These are phyloP conservation scores for Wickerhamiella azyma DNA, from an alignment of 805 yeast species.

Conservation along the genomic window DNA sequence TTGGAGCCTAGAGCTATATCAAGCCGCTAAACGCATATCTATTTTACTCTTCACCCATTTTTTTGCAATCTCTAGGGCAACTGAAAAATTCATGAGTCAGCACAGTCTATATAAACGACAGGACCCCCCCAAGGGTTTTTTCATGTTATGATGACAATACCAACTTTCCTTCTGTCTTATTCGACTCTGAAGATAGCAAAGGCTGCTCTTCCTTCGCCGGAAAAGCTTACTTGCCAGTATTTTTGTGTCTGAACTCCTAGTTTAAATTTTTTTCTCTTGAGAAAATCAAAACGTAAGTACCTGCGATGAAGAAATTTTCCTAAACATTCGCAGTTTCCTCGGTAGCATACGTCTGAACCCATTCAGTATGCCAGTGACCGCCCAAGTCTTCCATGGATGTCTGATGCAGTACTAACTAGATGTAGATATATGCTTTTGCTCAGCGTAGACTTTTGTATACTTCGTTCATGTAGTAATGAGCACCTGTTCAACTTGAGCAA, in stretches of 20 bases:
- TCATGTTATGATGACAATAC: constrained; percentile 26
- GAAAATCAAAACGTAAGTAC: constrained; percentile 14
- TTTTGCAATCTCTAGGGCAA: neutral
- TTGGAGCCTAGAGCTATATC: no score
- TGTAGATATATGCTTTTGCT: neutral
- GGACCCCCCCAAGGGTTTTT: neutral
- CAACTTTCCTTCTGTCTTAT: constrained; percentile 28
- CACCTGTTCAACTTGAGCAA: no score
- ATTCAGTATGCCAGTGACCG: constrained; percentile 31
- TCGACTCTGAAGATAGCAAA: constrained; percentile 30
- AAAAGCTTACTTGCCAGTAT: constrained; percentile 31
- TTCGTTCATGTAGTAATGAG: neutral
- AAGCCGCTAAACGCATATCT: no score
- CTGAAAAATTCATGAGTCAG: neutral
- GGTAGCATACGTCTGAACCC: constrained; percentile 31
- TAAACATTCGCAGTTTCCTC: constrained; percentile 34
- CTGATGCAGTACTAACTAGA: constrained; percentile 25
- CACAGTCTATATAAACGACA: neutral
- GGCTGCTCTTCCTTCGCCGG: constrained; percentile 21
- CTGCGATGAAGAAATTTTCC: constrained; percentile 25
- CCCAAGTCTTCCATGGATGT: constrained; percentile 31
- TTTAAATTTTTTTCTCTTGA: constrained; percentile 1
- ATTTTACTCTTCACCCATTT: no score
- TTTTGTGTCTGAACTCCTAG: constrained; percentile 20
- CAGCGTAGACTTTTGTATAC: neutral